Evolutionary conservation across 495 filamentous ascomycete species (phyloP), one percentile per base, ranked within the genome.

Genomic region (Aspergillus coremiiformis): DNA sequence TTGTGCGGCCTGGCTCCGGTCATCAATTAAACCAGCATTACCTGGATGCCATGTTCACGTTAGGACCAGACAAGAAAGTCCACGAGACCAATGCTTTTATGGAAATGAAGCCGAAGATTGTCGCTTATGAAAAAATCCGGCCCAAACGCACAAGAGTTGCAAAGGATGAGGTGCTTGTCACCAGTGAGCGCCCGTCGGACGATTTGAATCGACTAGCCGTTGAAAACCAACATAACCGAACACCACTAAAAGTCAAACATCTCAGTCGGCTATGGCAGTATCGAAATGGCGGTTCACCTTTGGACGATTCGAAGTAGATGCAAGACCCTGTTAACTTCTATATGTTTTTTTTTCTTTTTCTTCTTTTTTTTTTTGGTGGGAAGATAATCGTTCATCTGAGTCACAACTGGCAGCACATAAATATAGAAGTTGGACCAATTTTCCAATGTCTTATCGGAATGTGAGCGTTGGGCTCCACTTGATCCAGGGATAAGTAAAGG

Each of bases 1-100:
- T 94, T 52, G 73, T 79, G n/a, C 77, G 83, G 1, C 70, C 71
- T 3, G 81, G 77, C 0, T 67, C 76, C 1, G 90, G 90, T 0
- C 90, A 95, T 62, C 72, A 86, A 53, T 75, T 95, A 51, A 83
- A 80, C 47, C 84, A 89, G 70, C 90, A 95, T 60, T 95, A 93
- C 44, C 69, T 94, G 0, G 81, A 85, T 48, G 69, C 64, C n/a
- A 92, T 94, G 84, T 95, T 95, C 44, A 61, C 68, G 3, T 57
- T 73, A 7, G 66, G 64, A 0, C 52, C 61, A 19, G 66, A 65
- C 30, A 32, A 17, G 14, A 61, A 27, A 39, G 60, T 65, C 5
- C 59, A 62, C 5, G 63, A 67, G 1, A 54, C 57, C 0, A 69
- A 71, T 44, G 49, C 45, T 0, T 73, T 73, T 50, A 69, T 73